phyloP scores from a whole-genome alignment of 148 eudicot species.

The Rhododendron vialii region DNA sequence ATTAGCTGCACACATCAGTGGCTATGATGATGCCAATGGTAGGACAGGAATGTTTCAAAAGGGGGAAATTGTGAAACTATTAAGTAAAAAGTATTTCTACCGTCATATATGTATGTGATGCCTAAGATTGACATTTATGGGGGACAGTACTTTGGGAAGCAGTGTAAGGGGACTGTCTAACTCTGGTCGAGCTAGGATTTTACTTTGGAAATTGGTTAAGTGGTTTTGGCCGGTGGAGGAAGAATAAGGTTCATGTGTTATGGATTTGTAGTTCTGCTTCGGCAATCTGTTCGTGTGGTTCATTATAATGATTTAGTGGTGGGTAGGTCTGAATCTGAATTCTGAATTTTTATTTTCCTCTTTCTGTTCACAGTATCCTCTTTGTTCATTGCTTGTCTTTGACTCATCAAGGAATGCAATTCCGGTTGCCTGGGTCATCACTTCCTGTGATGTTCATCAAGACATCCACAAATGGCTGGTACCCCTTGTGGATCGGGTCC shows the following conservation, averaged over 20 bases:
- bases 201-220: background rate
- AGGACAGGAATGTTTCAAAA: background rate
- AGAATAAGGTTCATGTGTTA: background rate
- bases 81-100: background rate
- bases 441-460: constrained; percentile 13
- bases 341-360: constrained; percentile 6
- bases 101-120: background rate
- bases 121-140: background rate
- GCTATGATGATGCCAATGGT: background rate
- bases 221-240: background rate
- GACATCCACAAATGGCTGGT: constrained; percentile 19
- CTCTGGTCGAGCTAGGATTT: background rate
- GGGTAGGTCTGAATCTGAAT: constrained; percentile 3
- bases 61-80: background rate
- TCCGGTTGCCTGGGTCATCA: constrained; percentile 35
- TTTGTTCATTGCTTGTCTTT: constrained; percentile 28
- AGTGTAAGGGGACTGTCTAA: background rate
- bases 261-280: background rate
- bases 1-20: background rate
- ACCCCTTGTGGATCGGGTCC: constrained; percentile 20
- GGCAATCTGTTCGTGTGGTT: background rate
- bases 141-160: background rate
- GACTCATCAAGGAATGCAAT: constrained; percentile 26
- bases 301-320: background rate
- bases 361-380: constrained; percentile 19